Evolutionary conservation across 2,329 filamentous ascomycete species (phyloP).

Genomic region (Gnomoniopsis smithogilvyi): DNA sequence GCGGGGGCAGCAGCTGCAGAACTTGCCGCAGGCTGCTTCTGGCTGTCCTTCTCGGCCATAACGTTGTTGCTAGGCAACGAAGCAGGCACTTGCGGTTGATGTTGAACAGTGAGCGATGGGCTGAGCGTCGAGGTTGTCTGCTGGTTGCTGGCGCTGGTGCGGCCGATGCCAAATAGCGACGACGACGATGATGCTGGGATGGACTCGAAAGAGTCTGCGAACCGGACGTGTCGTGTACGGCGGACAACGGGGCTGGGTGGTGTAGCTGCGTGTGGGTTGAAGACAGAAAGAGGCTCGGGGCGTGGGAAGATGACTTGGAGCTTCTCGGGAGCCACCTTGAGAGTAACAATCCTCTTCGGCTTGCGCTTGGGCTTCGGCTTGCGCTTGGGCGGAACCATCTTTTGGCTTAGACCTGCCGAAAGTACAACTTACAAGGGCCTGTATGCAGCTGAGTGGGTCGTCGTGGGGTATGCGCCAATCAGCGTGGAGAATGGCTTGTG

Average conservation of each 20-base stretch:
- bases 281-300: neutral
- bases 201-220: neutral
- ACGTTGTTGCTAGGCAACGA: neutral
- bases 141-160: neutral
- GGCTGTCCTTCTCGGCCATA: slow-evolving; percentile 29
- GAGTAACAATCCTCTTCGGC: neutral
- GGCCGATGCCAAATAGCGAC: neutral
- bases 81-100: neutral
- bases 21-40: slow-evolving; percentile 24
- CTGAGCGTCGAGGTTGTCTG: neutral
- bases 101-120: neutral
- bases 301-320: neutral
- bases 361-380: neutral
- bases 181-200: neutral
- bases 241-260: neutral
- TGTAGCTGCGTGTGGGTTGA: neutral
- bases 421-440: no score
- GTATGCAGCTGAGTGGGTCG: no score
- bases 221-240: neutral
- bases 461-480: no score
- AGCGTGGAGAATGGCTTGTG: no score
- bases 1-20: slow-evolving; percentile 15
- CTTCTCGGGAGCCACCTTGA: neutral
- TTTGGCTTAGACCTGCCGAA: no score
- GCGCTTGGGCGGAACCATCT: no score